Evolutionary conservation across 768 basidiomycete species (phyloP), one percentile per base, ranked within the genome.

Genomic region (Artomyces pyxidatus): DNA sequence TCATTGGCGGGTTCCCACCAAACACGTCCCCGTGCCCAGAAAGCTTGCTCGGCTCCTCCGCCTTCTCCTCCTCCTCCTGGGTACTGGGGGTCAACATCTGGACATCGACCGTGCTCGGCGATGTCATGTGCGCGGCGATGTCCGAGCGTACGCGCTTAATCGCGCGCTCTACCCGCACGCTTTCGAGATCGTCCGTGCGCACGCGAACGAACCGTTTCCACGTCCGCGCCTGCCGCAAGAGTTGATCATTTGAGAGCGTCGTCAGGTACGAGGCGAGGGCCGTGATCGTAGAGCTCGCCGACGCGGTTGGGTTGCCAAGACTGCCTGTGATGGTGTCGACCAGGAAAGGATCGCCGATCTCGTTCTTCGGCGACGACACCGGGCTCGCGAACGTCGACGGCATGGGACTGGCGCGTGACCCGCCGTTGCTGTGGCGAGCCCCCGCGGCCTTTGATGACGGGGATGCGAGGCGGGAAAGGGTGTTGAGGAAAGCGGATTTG

Each of bases 131-230:
- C 10, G 81, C 81, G 9, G 85, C 88, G 19, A 90, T 70, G 68
- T 94, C 91, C 39, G 86, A 89, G 47, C 88, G 72, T 17, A 89
- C 87, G 25, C 88, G 81, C 69, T 91, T 90, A 67, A 93, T 86
- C 4, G 90, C 85, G 54, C 88, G 75, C 69, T 93, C 89, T 35
- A 87, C 81, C 38, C 90, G 80, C 6, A 83, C 83, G 57, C 88
- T 91, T 69, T 93, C 83, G 44, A 94, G 66, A 64, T 95, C 92
- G 59, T 94, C 91, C 3, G 81, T 85, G 48, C 91, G 76, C 7
- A 92, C 88, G 40, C 81, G 73, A 48, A 93, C 85, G 58, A 95
- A 95, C 14, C 84, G 78, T 60, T 84, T 86, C 91, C 91, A 95
- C 2, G 79, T 71, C 38, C 81, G 76, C 17, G 80, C 70, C 47